Evolutionary conservation across 257 asterid species (phyloP).

Genomic region (Eustoma russellianum): DNA sequence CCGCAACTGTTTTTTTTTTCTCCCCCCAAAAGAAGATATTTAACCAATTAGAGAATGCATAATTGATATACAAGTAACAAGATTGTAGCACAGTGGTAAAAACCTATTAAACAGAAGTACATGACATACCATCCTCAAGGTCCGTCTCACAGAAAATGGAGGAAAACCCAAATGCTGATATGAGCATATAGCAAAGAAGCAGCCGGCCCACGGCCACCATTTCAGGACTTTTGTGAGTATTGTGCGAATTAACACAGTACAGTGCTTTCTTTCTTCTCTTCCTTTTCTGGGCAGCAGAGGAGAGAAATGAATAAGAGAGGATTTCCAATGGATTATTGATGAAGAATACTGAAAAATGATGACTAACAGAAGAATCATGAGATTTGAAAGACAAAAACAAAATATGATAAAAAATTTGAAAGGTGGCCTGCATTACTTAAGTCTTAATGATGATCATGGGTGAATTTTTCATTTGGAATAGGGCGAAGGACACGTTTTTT

Average conservation of each 20-base stretch:
- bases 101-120: not conserved
- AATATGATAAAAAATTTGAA: too few species aligned
- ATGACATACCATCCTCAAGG: conserved; percentile 37
- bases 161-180: conserved; percentile 8
- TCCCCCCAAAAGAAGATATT: not conserved
- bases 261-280: too few species aligned
- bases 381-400: too few species aligned
- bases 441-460: too few species aligned
- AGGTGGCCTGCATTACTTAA: too few species aligned
- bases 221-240: not conserved
- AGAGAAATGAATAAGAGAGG: too few species aligned
- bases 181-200: conserved; percentile 23
- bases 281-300: too few species aligned
- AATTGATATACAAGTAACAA: not conserved
- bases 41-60: not conserved
- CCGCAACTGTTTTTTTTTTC: conserved; percentile 44
- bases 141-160: conserved; percentile 17
- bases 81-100: not conserved
- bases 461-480: too few species aligned
- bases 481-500: too few species aligned
- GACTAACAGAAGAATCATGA: too few species aligned
- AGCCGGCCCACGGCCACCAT: conserved; percentile 29
- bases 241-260: not conserved
- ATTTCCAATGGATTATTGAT: too few species aligned
- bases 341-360: too few species aligned